A percentile compares a stretch with the other conserved stretches of the same genome.
These are phyloP conservation scores for Madurella fahalii DNA, from an alignment of 2,329 filamentous ascomycete species.

Conservation along the genomic window DNA sequence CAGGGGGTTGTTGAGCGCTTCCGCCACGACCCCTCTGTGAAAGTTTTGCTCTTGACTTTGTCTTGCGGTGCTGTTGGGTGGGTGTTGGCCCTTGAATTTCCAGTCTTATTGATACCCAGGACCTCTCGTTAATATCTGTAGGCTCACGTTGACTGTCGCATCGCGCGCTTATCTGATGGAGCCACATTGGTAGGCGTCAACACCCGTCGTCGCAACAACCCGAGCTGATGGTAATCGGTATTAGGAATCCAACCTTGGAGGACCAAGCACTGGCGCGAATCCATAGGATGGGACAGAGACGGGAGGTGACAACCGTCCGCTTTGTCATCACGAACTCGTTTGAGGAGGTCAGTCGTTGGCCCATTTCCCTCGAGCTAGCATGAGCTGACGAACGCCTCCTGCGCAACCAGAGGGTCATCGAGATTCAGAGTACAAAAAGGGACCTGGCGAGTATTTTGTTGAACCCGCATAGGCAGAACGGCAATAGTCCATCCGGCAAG, in stretches of 20 bases:
- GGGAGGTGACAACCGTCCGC: slow-evolving; percentile 28
- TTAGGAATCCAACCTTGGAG: slow-evolving; percentile 31
- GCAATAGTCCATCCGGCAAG: background rate
- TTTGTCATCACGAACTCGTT: slow-evolving; percentile 28
- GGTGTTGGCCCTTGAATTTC: slow-evolving; percentile 14
- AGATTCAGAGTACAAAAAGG: background rate
- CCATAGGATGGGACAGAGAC: slow-evolving; percentile 28
- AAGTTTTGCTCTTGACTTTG: slow-evolving; percentile 46
- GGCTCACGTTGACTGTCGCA: slow-evolving; percentile 45
- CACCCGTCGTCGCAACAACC: background rate
- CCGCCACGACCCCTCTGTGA: slow-evolving; percentile 32
- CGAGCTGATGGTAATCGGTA: background rate
- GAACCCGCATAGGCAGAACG: background rate
- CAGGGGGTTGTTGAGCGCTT: slow-evolving; percentile 40
- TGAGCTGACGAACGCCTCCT: background rate
- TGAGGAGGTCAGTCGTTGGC: slow-evolving; percentile 24
- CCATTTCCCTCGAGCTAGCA: background rate
- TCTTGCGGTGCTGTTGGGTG: slow-evolving; percentile 51
- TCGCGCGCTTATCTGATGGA: slow-evolving; percentile 48
- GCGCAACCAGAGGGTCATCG: background rate
- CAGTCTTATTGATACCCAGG: background rate
- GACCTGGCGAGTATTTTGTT: background rate
- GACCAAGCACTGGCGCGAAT: slow-evolving; percentile 31
- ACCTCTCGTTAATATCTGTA: slow-evolving; percentile 17
- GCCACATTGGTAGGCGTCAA: slow-evolving; percentile 39